Conservation (phyloP, 176 grass and related monocot species). For the Avena atlantica region DNA sequence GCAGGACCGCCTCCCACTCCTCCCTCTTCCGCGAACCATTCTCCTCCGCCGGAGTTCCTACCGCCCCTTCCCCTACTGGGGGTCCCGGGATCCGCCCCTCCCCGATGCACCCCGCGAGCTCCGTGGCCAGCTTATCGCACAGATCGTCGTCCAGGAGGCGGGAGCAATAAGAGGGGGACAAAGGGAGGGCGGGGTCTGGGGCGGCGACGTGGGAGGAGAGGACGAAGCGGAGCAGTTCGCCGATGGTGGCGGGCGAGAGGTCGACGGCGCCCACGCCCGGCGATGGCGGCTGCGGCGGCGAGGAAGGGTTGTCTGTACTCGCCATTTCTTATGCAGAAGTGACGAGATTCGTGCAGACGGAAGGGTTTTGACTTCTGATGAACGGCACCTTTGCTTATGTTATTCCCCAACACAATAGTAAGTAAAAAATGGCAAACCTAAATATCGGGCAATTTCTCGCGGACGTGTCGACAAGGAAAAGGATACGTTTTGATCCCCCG, state of each 20-base stretch:
- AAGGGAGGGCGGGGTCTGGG: conserved; percentile 25
- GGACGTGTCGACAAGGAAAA: no score
- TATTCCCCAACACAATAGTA: no score
- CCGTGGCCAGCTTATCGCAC: conserved; percentile 56
- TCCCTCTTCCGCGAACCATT: conserved; percentile 44
- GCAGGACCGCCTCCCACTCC: conserved; percentile 56
- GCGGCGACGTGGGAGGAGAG: conserved; percentile 49
- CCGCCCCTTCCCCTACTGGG: conserved; percentile 1
- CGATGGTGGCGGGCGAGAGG: conserved; percentile 46
- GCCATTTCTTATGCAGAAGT: conserved; percentile 27
- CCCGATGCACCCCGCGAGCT: conserved; percentile 45
- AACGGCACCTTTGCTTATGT: not conserved
- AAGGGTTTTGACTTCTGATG: not conserved
- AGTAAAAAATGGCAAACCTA: no score
- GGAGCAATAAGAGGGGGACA: conserved; percentile 59
- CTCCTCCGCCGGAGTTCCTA: conserved; percentile 41
- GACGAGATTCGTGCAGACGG: not conserved
- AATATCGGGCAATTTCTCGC: no score
- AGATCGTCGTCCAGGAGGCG: conserved; percentile 61
- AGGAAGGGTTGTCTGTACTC: not conserved
- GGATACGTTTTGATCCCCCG: no score
- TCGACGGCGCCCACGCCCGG: conserved; percentile 50
- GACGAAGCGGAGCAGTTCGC: conserved; percentile 71
- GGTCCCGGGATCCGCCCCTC: conserved; percentile 40
- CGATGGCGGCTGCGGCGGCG: conserved; percentile 48